These are phyloP conservation scores for Neurospora sp. DNA, from an alignment of 495 filamentous ascomycete genomes.

Conservation along the genomic window DNA sequence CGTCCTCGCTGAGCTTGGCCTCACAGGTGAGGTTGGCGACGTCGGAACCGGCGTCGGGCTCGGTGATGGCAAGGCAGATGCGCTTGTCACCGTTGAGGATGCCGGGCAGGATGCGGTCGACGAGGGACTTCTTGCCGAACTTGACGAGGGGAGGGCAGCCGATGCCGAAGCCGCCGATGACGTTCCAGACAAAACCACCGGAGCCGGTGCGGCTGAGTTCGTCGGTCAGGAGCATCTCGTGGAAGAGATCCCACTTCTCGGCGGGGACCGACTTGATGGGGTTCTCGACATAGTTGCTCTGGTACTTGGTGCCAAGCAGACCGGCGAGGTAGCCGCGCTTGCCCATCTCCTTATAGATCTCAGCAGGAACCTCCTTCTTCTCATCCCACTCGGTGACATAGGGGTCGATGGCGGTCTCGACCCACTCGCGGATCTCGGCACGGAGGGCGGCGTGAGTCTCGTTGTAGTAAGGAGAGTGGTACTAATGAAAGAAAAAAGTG, in stretches of 20 bases:
- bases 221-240: conserved; percentile 90
- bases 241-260: conserved; percentile 96
- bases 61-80: conserved; percentile 61
- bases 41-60: conserved; percentile 54
- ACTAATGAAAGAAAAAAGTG: conserved; percentile 39
- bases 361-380: conserved; percentile 71
- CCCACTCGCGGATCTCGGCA: conserved; percentile 82
- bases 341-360: conserved; percentile 93
- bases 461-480: conserved; percentile 94
- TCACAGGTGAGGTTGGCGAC: conserved; percentile 93
- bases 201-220: conserved; percentile 81
- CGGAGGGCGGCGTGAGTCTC: conserved; percentile 84
- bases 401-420: conserved; percentile 82
- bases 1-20: conserved; percentile 84
- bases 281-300: conserved; percentile 57
- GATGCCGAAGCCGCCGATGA: conserved; percentile 91
- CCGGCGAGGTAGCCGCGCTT: conserved; percentile 86
- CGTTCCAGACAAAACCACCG: conserved; percentile 96
- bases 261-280: conserved; percentile 64
- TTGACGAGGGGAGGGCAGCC: conserved; percentile 85
- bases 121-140: conserved; percentile 81
- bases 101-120: conserved; percentile 65
- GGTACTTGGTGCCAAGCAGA: conserved; percentile 73
- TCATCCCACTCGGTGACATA: conserved; percentile 95
- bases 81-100: conserved; percentile 89